Evolutionary conservation across 139 green algal species (phyloP).

Genomic region (Chlamydomonas sp.): DNA sequence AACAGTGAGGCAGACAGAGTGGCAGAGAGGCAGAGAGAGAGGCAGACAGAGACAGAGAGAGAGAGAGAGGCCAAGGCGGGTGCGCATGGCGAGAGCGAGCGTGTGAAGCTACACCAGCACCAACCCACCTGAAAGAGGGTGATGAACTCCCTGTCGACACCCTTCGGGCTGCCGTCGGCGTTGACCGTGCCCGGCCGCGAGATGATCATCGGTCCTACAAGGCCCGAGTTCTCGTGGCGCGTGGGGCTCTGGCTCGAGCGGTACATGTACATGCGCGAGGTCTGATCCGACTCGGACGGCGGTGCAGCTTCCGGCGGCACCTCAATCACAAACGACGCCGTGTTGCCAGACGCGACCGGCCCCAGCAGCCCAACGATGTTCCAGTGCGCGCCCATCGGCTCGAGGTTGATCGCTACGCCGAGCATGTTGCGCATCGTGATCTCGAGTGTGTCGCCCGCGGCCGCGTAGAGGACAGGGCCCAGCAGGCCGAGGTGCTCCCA

Average conservation of each 20-base stretch:
- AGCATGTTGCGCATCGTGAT: constrained; percentile 32
- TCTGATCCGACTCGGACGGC: background rate
- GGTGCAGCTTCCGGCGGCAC: constrained; percentile 7
- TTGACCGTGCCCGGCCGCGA: constrained; percentile 21
- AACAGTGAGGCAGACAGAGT: background rate
- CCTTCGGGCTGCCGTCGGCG: constrained; percentile 21
- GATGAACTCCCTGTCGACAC: constrained; percentile 32
- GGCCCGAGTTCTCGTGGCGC: constrained; percentile 43
- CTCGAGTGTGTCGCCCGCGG: constrained; percentile 41
- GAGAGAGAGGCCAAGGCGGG: no score
- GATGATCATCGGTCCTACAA: constrained; percentile 53
- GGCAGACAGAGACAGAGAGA: no score
- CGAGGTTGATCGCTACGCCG: constrained; percentile 39
- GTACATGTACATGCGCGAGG: constrained; percentile 21
- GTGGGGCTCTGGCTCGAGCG: constrained; percentile 29
- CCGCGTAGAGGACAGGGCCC: constrained; percentile 38
- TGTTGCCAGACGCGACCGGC: background rate
- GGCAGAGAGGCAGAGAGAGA: background rate
- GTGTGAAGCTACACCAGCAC: background rate
- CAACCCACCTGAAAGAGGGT: constrained; percentile 27
- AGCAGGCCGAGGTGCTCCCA: background rate
- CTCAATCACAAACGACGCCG: background rate
- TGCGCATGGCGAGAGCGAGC: background rate
- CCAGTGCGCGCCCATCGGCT: constrained; percentile 20
- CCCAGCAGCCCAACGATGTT: constrained; percentile 9